Percentiles rank a stretch among this genome's conserved stretches.
These are phyloP conservation scores for Ogataea philodendri DNA, from an alignment of 805 yeast genomes.

Conservation along the genomic window DNA sequence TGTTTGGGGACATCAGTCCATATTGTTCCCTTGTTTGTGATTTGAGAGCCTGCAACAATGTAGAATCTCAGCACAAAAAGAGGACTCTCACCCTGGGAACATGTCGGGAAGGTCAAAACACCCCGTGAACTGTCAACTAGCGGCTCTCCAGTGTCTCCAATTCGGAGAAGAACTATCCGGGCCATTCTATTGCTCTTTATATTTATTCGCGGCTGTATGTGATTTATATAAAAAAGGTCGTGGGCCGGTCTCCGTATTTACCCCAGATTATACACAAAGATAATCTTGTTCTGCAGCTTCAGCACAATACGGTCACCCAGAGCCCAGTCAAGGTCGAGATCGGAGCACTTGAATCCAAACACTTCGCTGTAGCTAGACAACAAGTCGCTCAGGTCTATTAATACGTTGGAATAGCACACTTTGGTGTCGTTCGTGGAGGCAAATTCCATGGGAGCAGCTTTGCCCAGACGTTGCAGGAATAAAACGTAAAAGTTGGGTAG, in stretches of 20 bases:
- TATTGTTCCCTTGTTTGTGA: slow-evolving; percentile 67
- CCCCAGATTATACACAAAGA: slow-evolving; percentile 26
- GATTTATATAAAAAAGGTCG: slow-evolving; percentile 2
- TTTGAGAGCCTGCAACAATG: slow-evolving; percentile 71
- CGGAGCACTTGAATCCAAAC: slow-evolving; percentile 19
- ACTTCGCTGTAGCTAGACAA: slow-evolving; percentile 23
- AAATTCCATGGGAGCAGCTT: slow-evolving; percentile 5
- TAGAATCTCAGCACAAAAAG: slow-evolving; percentile 54
- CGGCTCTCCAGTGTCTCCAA: slow-evolving; percentile 50
- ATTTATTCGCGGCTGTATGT: slow-evolving; percentile 9
- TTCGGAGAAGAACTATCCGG: slow-evolving; percentile 44
- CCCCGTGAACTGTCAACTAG: slow-evolving; percentile 40
- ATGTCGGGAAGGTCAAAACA: slow-evolving; percentile 50
- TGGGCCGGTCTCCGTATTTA: slow-evolving; percentile 5
- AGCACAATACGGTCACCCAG: slow-evolving; percentile 22
- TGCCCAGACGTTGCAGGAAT: slow-evolving; percentile 20
- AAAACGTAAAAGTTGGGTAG: slow-evolving; percentile 28
- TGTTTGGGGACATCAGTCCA: slow-evolving; percentile 70
- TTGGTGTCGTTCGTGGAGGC: slow-evolving; percentile 3
- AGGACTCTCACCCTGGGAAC: slow-evolving; percentile 41
- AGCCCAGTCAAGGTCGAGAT: slow-evolving; percentile 27
- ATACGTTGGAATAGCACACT: slow-evolving; percentile 1
- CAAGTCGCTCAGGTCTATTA: slow-evolving; percentile 25
- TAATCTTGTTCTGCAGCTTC: slow-evolving; percentile 21
- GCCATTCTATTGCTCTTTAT: slow-evolving; percentile 26